These are phyloP conservation scores for Saprolegnia diclina DNA, from an alignment of 352 stramenopile genomes.

Conservation along the genomic window DNA sequence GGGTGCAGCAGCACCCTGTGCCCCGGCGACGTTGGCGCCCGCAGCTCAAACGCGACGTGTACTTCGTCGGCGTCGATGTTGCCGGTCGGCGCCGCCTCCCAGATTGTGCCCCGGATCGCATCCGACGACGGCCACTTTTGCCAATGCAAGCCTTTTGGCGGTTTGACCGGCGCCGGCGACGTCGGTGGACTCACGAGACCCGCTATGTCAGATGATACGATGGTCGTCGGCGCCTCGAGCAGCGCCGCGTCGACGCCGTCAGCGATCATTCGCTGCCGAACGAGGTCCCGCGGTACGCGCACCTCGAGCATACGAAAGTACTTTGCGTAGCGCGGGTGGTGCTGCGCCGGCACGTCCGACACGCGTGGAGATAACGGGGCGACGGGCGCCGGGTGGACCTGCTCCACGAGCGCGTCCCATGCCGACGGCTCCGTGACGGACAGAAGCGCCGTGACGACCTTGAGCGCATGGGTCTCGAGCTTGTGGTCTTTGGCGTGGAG, in stretches of 20 bases:
- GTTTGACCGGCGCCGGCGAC: background rate
- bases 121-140: background rate
- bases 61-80: conserved; percentile 7
- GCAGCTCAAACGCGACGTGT: background rate
- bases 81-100: background rate
- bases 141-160: conserved; percentile 2
- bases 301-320: conserved; percentile 28
- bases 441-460: background rate
- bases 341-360: background rate
- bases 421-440: background rate
- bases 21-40: background rate
- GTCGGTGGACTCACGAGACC: background rate
- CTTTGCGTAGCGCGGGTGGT: conserved; percentile 19
- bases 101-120: background rate
- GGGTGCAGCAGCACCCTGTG: background rate
- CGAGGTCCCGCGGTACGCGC: conserved; percentile 15
- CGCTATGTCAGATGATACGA: background rate
- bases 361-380: background rate
- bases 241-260: conserved; percentile 17
- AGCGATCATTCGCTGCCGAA: conserved; percentile 25
- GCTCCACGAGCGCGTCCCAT: conserved; percentile 2
- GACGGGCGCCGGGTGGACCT: background rate
- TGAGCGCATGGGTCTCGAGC: background rate
- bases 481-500: background rate
- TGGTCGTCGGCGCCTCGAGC: background rate